These are phyloP conservation scores for Microglena sp. DNA, from an alignment of 139 green algal genomes.

Conservation along the genomic window DNA sequence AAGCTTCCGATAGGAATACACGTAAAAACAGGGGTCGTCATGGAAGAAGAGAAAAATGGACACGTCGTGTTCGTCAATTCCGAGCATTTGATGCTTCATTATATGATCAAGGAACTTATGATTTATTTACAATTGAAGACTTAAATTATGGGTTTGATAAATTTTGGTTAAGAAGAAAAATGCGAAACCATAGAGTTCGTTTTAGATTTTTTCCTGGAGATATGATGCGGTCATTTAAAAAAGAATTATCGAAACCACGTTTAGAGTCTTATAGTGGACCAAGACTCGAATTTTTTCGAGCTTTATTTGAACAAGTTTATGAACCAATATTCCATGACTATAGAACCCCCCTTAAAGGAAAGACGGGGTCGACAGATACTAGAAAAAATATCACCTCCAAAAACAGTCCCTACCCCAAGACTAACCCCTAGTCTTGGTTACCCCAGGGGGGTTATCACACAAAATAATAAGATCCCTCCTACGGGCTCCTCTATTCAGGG, in stretches of 20 bases:
- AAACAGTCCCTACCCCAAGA: too few relatives aligned
- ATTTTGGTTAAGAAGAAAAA: too few relatives aligned
- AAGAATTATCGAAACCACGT: conserved; percentile 10
- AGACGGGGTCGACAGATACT: too few relatives aligned
- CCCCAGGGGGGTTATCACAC: too few relatives aligned
- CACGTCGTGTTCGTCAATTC: conserved; percentile 9
- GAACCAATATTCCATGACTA: conserved; percentile 6
- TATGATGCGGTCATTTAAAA: conserved; percentile 12
- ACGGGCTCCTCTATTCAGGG: too few relatives aligned
- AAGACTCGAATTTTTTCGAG: conserved; percentile 13
- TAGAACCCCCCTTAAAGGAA: too few relatives aligned
- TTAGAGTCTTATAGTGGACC: conserved; percentile 8
- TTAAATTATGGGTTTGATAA: conserved; percentile 20
- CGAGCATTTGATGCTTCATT: conserved; percentile 13
- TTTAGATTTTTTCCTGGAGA: conserved; percentile 11
- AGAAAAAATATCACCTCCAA: too few relatives aligned
- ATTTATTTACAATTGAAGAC: conserved; percentile 21
- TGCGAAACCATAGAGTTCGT: conserved; percentile 8
- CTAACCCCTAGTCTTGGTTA: too few relatives aligned
- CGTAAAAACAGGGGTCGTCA: background rate
- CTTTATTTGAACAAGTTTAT: conserved; percentile 20
- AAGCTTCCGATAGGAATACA: too few relatives aligned
- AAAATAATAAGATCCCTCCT: too few relatives aligned
- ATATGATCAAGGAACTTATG: conserved; percentile 13
- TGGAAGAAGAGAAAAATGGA: conserved; percentile 10